Base-by-base conservation (phyloP, 2,329 filamentous ascomycete genomes). In the Cladophialophora immunda region DNA sequence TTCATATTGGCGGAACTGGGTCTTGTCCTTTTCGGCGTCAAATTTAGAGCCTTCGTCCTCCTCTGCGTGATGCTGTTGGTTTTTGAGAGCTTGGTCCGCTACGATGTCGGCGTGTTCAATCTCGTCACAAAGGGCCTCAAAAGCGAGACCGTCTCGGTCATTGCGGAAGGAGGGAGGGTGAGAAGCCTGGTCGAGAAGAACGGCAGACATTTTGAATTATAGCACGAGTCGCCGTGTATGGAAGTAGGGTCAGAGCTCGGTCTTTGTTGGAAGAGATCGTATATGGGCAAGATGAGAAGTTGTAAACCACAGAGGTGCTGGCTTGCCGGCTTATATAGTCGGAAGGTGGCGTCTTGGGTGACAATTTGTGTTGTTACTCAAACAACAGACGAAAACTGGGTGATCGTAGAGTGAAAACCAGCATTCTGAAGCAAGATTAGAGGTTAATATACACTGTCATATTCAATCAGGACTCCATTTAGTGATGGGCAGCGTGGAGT, bases 1-100 rank as follows among this genome's bases (percentile, higher is more conserved):
- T 73, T 93, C 89, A 80, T 94, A 97, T 77, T 95, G 90, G 36
- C 93, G 86, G 81, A 94, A 94, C 71, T 89, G 84, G 25, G 87
- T 85, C 83, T 94, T 94, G 84, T 94, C 90, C 78, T 94, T 94
- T 55, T 87, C 81, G 55, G 85, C 79, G 77, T 93, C 91, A 76
- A 93, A 93, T 71, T 89, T 82, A 66, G 90, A 90, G 67, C 81
- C 76, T 53, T 85, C 83, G 75, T 86, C 85, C 9, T 70, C 58
- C 9, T 64, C 59, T 13, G 67, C 61, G 11, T 75, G 7, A 25
- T 25, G 78, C 50, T 79, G 75, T 29, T 74, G 57, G 13, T 82
- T 83, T 71, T 80, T 79, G 70, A 84, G 83, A 72, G 87, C 75
- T 62, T 81, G 80, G 61, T 82, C 84, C 73, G 87, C 88, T 72